A percentile compares a stretch with the other conserved stretches of the same genome.
phyloP scores from a whole-genome alignment of 371 early-diverging fungal genomes.

The Circinella umbellata region DNA sequence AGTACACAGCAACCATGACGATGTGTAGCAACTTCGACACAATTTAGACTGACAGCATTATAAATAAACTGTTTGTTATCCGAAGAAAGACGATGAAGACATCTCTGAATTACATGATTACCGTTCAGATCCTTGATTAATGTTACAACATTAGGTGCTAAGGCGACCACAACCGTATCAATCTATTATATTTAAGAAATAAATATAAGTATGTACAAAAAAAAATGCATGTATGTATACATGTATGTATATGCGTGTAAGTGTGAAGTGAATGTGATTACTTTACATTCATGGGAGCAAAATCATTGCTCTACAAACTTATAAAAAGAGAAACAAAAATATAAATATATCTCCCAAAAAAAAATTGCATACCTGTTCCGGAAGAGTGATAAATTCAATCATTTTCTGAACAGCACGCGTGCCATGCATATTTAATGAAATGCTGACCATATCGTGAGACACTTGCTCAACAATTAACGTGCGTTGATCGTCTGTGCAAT shows the following conservation, averaged over 20 bases:
- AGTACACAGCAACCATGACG: slow-evolving; percentile 97
- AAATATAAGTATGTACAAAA: not conserved
- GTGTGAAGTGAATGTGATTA: not conserved
- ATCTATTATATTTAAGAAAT: slow-evolving; percentile 51
- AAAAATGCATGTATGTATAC: too few relatives aligned
- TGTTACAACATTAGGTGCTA: slow-evolving; percentile 80
- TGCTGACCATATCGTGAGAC: slow-evolving; percentile 72
- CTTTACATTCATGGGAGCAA: too few relatives aligned
- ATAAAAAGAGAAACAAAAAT: not conserved
- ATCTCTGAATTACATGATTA: slow-evolving; percentile 98
- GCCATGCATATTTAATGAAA: slow-evolving; percentile 96
- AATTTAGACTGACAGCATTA: slow-evolving; percentile 82
- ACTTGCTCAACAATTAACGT: slow-evolving; percentile 75
- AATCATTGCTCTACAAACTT: too few relatives aligned
- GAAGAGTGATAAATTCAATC: slow-evolving; percentile 79
- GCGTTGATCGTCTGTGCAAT: slow-evolving; percentile 78
- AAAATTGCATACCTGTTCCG: slow-evolving; percentile 59
- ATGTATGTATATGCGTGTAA: not conserved
- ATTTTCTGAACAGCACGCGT: slow-evolving; percentile 97
- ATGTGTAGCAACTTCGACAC: slow-evolving; percentile 90
- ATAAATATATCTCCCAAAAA: not conserved
- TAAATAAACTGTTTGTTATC: slow-evolving; percentile 88
- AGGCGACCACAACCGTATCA: slow-evolving; percentile 69
- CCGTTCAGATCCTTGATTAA: slow-evolving; percentile 97
- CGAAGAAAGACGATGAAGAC: slow-evolving; percentile 74